phyloP scores from a whole-genome alignment of 1,284 basidiomycete species.

The Testicularia cyperi region DNA sequence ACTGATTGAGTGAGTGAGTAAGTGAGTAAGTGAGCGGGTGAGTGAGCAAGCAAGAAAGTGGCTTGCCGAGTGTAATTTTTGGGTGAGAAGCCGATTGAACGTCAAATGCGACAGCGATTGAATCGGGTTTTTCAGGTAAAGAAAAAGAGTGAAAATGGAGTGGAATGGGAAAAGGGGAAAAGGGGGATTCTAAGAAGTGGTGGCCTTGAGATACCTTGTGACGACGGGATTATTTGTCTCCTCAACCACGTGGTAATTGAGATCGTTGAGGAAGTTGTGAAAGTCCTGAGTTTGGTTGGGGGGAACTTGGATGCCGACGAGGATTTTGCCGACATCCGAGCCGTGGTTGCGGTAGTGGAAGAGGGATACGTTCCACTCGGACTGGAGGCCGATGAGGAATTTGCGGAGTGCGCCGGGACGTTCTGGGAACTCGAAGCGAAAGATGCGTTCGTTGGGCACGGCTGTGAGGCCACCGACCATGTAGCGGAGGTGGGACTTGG shows the following conservation, averaged over 20 bases:
- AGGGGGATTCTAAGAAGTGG: too few relatives aligned
- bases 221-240: constrained; percentile 90
- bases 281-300: constrained; percentile 69
- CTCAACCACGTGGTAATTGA: constrained; percentile 85
- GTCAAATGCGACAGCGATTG: too few relatives aligned
- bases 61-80: too few relatives aligned
- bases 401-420: constrained; percentile 85
- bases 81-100: too few relatives aligned
- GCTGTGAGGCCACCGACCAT: constrained; percentile 71
- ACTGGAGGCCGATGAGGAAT: constrained; percentile 71
- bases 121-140: too few relatives aligned
- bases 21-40: too few relatives aligned
- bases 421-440: constrained; percentile 97
- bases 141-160: too few relatives aligned
- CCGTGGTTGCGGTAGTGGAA: constrained; percentile 99
- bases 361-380: constrained; percentile 89
- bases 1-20: too few relatives aligned
- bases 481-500: constrained; percentile 90
- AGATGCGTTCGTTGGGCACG: constrained; percentile 83
- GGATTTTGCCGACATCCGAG: constrained; percentile 61
- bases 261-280: constrained; percentile 71
- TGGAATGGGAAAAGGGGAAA: too few relatives aligned
- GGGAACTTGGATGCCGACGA: constrained; percentile 87
- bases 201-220: constrained; percentile 68
- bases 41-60: too few relatives aligned